phyloP scores from a whole-genome alignment of 2,329 filamentous ascomycete genomes.

The Exserohilum rostratum region DNA sequence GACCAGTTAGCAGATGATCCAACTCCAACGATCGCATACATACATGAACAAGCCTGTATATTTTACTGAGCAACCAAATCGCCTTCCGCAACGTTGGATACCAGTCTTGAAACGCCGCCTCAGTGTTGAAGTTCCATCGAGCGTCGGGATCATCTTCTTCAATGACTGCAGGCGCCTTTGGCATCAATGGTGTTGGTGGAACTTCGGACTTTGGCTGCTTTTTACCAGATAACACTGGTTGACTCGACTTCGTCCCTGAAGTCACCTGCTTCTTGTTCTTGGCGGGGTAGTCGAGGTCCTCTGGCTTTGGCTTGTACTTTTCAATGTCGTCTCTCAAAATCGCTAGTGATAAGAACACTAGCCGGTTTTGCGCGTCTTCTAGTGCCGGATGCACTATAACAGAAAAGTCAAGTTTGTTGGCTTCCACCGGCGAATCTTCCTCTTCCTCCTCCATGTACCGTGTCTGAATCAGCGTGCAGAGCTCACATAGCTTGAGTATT shows the following conservation, averaged over 20 bases:
- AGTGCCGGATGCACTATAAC: conserved; percentile 66
- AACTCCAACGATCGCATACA: conserved; percentile 12
- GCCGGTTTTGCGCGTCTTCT: conserved; percentile 70
- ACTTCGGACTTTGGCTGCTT: conserved; percentile 52
- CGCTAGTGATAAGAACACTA: conserved; percentile 69
- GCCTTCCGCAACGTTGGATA: conserved; percentile 71
- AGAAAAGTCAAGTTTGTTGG: conserved; percentile 66
- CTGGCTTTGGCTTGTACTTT: conserved; percentile 67
- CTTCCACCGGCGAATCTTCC: conserved; percentile 56
- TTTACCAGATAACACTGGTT: conserved; percentile 60
- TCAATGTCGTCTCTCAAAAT: conserved; percentile 71
- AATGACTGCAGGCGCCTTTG: conserved; percentile 57
- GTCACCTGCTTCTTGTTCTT: conserved; percentile 54
- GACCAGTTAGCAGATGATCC: not conserved
- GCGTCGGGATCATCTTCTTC: conserved; percentile 58
- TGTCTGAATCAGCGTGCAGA: conserved; percentile 70
- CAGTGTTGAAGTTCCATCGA: conserved; percentile 61
- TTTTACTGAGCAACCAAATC: conserved; percentile 71
- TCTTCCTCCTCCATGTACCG: conserved; percentile 64
- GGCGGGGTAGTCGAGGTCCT: conserved; percentile 69
- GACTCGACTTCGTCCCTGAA: conserved; percentile 49
- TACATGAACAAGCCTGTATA: conserved; percentile 73
- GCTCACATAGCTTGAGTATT: conserved; percentile 69
- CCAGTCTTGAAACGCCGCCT: conserved; percentile 65
- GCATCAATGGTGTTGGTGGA: conserved; percentile 46